Evolutionary conservation across 139 green algal genomes (phyloP), one percentile per base, ranked within the genome.

Genomic region (Zygnema circumcarinatum): DNA sequence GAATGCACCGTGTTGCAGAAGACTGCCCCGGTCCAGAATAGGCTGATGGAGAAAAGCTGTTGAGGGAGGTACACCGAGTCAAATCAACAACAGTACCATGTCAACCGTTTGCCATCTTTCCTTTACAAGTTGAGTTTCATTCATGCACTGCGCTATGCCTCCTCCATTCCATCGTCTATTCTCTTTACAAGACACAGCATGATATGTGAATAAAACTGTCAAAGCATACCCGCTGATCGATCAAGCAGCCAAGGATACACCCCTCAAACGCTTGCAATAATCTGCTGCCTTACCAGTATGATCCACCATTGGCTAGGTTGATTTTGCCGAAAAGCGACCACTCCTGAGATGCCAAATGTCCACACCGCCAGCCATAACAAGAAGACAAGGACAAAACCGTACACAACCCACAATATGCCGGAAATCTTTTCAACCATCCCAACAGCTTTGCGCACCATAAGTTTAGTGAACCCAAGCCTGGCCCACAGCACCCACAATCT

Each of bases 1-100:
- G 84, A 69, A 40, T 88, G 74, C 72, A 88, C 74, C 38, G 69
- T 88, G 83, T 88, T 88, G 72, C 73, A 83, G n/a, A 88, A n/a
- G 16, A 88, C 83, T 3, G 76, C 74, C 3, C 76, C 83, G 52
- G 83, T 88, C 83, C 83, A 88, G 36, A 88, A 88, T 0, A 88
- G 38, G 76, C 83, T 88, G 29, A 88, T 35, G 20, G 74, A n/a
- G 22, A 88, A 36, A 25, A 87, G 40, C 83, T 88, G 76, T 31
- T 76, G 29, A 72, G 54, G 29, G 54, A 72, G 54, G 54, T 29
- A 72, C 54, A 72, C 54, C 54, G 25, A 29, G 25, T 29, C 54
- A 72, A 25, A 72, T 33, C 54, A 25, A 72, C 54, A 72, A 25
- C 54, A 25, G 29, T 72, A 72, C 54, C 54, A n/a, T n/a, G n/a